Evolutionary conservation across 768 basidiomycete species (phyloP).

Genomic region (Strobilomyces confusus): DNA sequence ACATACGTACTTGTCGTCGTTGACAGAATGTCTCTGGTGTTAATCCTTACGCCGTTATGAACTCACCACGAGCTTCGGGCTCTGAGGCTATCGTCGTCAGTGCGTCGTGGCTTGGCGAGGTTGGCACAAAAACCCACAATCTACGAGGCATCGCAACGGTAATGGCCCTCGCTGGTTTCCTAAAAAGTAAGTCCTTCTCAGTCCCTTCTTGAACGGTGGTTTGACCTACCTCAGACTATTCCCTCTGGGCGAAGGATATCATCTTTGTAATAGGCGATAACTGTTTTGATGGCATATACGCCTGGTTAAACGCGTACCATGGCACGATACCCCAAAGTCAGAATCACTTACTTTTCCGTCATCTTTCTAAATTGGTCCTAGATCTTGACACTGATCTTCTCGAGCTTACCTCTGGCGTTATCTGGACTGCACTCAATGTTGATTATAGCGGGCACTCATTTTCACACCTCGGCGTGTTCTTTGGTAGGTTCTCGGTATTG

Average conservation of each 20-base stretch:
- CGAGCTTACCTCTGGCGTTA: conserved; percentile 70
- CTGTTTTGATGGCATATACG: conserved; percentile 88
- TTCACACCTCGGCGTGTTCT: conserved; percentile 92
- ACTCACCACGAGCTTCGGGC: conserved; percentile 88
- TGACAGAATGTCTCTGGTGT: conserved; percentile 54
- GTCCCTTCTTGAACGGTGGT: not conserved
- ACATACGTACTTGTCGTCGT: conserved; percentile 5
- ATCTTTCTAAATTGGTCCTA: conserved; percentile 25
- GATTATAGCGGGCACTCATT: conserved; percentile 98
- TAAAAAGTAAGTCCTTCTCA: conserved; percentile 58
- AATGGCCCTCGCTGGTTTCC: conserved; percentile 75
- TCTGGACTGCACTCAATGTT: conserved; percentile 93
- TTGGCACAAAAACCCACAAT: conserved; percentile 59
- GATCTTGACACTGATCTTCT: conserved; percentile 67
- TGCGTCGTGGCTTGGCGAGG: conserved; percentile 82
- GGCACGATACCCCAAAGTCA: conserved; percentile 61
- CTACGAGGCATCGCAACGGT: conserved; percentile 84
- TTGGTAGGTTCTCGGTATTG: conserved; percentile 51
- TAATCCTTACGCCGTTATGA: conserved; percentile 80
- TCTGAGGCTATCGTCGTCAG: conserved; percentile 89
- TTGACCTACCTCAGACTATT: conserved; percentile 52
- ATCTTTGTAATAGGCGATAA: conserved; percentile 87
- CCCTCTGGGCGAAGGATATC: conserved; percentile 94
- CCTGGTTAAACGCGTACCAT: conserved; percentile 87
- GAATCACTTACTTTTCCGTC: conserved; percentile 8